Evolutionary conservation across 768 basidiomycete genomes (phyloP), one percentile per base, ranked within the genome.

Genomic region (Sporobolomyces phaffii): DNA sequence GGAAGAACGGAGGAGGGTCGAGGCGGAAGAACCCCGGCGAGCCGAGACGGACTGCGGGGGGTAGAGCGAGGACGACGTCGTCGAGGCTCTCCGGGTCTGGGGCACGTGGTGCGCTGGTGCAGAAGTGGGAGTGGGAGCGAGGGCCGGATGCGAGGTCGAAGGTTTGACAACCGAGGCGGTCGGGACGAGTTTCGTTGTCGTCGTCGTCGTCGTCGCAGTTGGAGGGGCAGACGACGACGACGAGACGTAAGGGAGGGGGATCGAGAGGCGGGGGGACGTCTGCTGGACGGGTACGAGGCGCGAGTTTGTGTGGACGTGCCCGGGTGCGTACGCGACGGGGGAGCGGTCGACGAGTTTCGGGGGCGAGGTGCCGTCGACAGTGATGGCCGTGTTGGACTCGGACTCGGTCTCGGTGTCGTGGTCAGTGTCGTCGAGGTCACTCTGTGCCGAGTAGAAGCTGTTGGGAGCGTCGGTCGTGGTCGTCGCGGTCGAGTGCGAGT

Each of bases 361-460:
- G 20, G 49, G 33, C n/a, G 51, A 43, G 17, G 40, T 49, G 14
- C 48, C 48, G 13, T 57, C 63, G 41, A 58, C 56, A 13, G 33
- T 38, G 34, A 49, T 52, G 22, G 62, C 57, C 17, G 58, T n/a
- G 2, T 58, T 45, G 18, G 58, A 63, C 5, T 40, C 58, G 40
- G 58, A 49, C 2, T n/a, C n/a, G 53, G 54, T 26, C 26, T 52
- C 40, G 33, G 49, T n/a, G n/a, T n/a, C n/a, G n/a, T n/a, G n/a
- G n/a, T n/a, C n/a, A 17, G 9, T 17, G 38, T 17, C 17, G 26
- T 24, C 28, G 13, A 41, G 22, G 13, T 59, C 56, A 29, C 43
- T 47, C 36, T 49, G 49, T 3, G 66, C 65, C 54, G 66, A 62
- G 26, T 68, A 59, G 38, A 62, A 57, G 31, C 53, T 61, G 22